Base-by-base conservation (phyloP, 192 early-diverging fungal genomes). In the Linnemannia zychae region DNA sequence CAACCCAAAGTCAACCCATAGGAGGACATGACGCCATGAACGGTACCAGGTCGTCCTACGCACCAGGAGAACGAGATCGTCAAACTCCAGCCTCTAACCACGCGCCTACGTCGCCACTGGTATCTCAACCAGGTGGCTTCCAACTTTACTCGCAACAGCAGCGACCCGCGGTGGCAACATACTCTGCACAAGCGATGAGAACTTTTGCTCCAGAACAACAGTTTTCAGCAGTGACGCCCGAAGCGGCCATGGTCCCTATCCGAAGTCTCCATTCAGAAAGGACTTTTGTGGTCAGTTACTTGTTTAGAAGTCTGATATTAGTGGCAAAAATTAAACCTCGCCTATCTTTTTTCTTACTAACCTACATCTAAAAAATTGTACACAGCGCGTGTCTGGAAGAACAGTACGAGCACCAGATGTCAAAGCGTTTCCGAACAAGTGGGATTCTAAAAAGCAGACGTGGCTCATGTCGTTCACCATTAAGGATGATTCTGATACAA, bases 401-500 rank as follows among this genome's bases (percentile, higher is more conserved):
- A 85, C 74, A 0, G 70, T 85, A 33, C 33, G 83, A 44, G 71
- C 50, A 28, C 44, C 77, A 0, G 77, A 76, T 28, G 40, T 79
- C 18, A 85, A 85, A 34, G 53, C 57, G 13, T 76, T 79, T 7
- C 68, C 68, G 33, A 78, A 85, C 46, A 76, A 48, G 31, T 67
- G 52, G 6, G 77, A 85, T 17, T 7, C 49, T n/a, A 67, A 7
- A 48, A 79, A 76, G 65, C 50, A 46, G 7, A 67, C 49, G 3
- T 85, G 83, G 83, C 46, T 85, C 7, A 74, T 67, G 72, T 76
- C 74, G 4, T 85, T 85, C 47, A 68, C 77, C 4, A 85, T 85
- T 65, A 85, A 85, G 37, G 83, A 85, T 48, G 78, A 85, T 22
- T 22, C 33, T 3, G 77, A 79, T 28, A 85, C 77, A 6, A 79